phyloP scores from a whole-genome alignment of 257 asterid genomes.

The Solanum tarijense region DNA sequence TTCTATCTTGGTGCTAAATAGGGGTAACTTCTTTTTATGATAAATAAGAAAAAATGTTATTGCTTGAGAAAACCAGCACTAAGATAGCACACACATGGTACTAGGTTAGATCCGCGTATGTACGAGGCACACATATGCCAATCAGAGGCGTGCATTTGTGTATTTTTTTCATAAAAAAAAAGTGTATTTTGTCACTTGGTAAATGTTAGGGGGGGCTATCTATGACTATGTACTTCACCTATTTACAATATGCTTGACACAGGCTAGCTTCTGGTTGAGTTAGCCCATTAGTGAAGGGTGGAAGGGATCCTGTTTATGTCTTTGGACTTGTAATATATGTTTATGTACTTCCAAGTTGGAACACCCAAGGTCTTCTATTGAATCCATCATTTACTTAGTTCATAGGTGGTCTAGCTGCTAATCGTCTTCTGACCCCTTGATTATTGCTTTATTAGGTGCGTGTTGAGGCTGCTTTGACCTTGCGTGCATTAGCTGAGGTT shows the following conservation, averaged over 20 bases:
- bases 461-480: slow-evolving; percentile 93
- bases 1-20: background rate
- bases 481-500: slow-evolving; percentile 89
- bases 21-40: background rate
- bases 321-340: background rate
- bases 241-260: background rate
- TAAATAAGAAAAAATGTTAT: background rate
- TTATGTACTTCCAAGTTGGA: background rate
- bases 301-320: background rate
- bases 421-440: slow-evolving; percentile 10
- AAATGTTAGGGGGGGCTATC: background rate
- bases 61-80: background rate
- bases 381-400: background rate
- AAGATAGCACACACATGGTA: background rate
- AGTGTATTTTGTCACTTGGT: background rate
- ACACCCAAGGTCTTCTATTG: background rate
- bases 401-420: background rate
- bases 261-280: background rate
- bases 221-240: background rate
- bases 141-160: background rate
- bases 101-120: background rate
- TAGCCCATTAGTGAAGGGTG: background rate
- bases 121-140: background rate
- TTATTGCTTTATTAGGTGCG: slow-evolving; percentile 54
- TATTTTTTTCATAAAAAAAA: background rate